Percentiles rank a stretch among this genome's conserved stretches.
Conservation (phyloP, 2,329 filamentous ascomycete genomes). For the Pochonia chlamydosporia region DNA sequence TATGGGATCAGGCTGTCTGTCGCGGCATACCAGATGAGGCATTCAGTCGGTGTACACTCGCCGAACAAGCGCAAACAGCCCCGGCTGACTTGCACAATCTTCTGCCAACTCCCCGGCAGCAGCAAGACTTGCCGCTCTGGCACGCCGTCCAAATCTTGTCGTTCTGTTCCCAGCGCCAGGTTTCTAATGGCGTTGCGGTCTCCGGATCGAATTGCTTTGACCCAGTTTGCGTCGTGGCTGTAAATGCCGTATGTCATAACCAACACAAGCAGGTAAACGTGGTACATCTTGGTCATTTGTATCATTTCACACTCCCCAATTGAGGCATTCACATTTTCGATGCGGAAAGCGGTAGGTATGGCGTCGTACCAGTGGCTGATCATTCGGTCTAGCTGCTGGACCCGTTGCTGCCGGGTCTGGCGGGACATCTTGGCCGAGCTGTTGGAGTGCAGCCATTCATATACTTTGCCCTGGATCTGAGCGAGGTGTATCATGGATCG, state of each 20-base stretch:
- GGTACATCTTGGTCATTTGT: constrained; percentile 31
- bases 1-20: neutral
- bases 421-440: constrained; percentile 19
- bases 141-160: neutral
- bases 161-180: constrained; percentile 7
- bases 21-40: constrained; percentile 24
- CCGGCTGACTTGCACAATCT: constrained; percentile 26
- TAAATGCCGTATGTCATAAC: constrained; percentile 33
- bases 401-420: constrained; percentile 22
- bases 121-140: constrained; percentile 11
- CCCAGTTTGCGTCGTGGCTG: constrained; percentile 30
- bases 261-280: constrained; percentile 29
- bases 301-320: constrained; percentile 22
- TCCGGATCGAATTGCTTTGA: constrained; percentile 24
- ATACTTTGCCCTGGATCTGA: constrained; percentile 34
- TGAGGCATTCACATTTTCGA: constrained; percentile 24
- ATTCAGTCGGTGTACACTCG: constrained; percentile 22
- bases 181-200: constrained; percentile 19
- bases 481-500: constrained; percentile 33
- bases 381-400: constrained; percentile 22
- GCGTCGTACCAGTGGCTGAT: constrained; percentile 30
- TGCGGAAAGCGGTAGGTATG: constrained; percentile 26
- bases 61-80: constrained; percentile 27
- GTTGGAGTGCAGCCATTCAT: constrained; percentile 32
- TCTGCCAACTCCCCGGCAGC: constrained; percentile 23